Percentiles rank a stretch among this genome's conserved stretches.
phyloP scores from a whole-genome alignment of 2,329 filamentous ascomycete species.

The Trichoderma koningii region DNA sequence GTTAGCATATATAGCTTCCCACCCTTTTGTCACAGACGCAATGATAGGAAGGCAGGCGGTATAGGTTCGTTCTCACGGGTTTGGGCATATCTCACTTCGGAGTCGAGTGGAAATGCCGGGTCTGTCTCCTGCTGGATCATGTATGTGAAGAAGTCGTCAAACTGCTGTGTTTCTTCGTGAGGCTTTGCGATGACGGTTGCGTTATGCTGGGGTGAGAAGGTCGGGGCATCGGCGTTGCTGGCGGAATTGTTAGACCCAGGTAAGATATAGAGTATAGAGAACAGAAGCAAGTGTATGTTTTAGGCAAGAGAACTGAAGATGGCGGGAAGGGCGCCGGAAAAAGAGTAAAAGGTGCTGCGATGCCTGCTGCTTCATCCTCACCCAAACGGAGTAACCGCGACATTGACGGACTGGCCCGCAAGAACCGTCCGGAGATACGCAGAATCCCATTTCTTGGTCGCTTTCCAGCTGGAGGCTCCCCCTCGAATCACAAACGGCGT shows the following conservation, averaged over 20 bases:
- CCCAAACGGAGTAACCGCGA: slow-evolving; percentile 76
- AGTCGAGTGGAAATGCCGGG: slow-evolving; percentile 34
- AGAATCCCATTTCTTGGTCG: slow-evolving; percentile 63
- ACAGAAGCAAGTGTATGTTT: no score
- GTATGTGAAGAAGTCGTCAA: slow-evolving; percentile 62
- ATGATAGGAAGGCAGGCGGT: not conserved
- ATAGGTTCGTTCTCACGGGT: slow-evolving; percentile 57
- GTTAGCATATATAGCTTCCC: not conserved
- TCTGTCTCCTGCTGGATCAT: slow-evolving; percentile 59
- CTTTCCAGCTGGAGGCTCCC: slow-evolving; percentile 64
- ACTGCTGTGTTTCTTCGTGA: slow-evolving; percentile 64
- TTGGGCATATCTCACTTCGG: slow-evolving; percentile 70
- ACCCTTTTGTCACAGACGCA: not conserved
- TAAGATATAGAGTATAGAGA: no score
- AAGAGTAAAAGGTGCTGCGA: not conserved
- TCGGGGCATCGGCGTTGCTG: slow-evolving; percentile 45
- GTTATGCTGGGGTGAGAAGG: slow-evolving; percentile 33
- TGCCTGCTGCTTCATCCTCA: slow-evolving; percentile 39
- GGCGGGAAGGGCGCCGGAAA: no score
- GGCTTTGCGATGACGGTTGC: slow-evolving; percentile 68
- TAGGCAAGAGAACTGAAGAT: no score
- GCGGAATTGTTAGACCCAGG: not conserved
- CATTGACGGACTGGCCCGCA: slow-evolving; percentile 62
- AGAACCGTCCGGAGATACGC: slow-evolving; percentile 60
- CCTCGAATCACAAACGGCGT: slow-evolving; percentile 71